phyloP scores from a whole-genome alignment of 78 protist genomes.

The Dictyostelium capitatum region DNA sequence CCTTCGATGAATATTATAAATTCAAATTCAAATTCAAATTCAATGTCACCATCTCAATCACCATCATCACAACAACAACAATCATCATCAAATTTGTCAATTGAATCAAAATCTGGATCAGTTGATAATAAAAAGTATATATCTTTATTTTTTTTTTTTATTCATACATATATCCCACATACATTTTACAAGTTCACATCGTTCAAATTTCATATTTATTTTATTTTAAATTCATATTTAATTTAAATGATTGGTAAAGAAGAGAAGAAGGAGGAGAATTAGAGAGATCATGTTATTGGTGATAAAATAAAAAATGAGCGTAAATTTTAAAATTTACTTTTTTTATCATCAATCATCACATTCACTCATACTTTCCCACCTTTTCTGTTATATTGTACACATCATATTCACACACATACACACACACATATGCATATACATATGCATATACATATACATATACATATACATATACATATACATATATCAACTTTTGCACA shows the following conservation, averaged over 20 bases:
- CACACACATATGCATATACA: no score
- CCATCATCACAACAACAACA: not conserved
- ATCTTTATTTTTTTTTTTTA: not conserved
- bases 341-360: no score
- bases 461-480: not conserved
- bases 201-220: not conserved
- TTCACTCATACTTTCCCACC: no score
- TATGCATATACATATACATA: no score
- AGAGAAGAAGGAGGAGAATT: not conserved
- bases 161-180: not conserved
- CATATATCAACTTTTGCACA: not conserved
- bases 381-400: no score
- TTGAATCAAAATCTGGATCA: conserved; percentile 22
- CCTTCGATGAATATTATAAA: not conserved
- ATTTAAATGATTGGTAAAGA: not conserved
- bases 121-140: conserved; percentile 24
- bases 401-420: no score
- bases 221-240: not conserved
- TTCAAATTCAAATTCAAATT: not conserved
- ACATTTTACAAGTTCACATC: not conserved
- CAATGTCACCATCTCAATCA: not conserved
- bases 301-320: no score
- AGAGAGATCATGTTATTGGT: no score
- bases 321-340: no score
- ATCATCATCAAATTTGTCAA: not conserved